Percentiles rank a stretch among this genome's conserved stretches.
Conservation (phyloP, 2,329 filamentous ascomycete species). For the Cladophialophora yegresii region DNA sequence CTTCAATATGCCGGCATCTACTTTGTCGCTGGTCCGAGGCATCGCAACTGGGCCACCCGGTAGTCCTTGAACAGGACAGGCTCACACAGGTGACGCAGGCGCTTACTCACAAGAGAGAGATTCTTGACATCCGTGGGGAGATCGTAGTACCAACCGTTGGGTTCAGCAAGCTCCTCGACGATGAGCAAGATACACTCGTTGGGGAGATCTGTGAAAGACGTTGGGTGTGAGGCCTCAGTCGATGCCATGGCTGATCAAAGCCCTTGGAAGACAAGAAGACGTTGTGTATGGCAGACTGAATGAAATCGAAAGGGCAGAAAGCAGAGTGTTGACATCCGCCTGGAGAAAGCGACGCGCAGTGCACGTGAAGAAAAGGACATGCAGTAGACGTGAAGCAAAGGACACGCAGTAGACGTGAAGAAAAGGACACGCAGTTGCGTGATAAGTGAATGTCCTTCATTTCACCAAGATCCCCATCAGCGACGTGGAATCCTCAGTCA, state of each 20-base stretch:
- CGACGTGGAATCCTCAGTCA: not conserved
- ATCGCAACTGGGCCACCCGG: not conserved
- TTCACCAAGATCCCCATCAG: not conserved
- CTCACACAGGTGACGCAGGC: not conserved
- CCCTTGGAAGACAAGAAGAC: too few relatives aligned
- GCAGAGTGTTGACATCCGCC: not conserved
- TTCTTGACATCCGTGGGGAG: not conserved
- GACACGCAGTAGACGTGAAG: not conserved
- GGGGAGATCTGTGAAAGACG: too few relatives aligned
- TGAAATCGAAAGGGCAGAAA: too few relatives aligned
- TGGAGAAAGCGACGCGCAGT: not conserved
- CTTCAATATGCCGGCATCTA: not conserved
- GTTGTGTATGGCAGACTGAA: too few relatives aligned
- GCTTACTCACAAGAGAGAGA: not conserved
- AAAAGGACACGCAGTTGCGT: not conserved
- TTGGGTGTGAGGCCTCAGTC: too few relatives aligned
- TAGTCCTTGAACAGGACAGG: not conserved
- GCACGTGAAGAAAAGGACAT: too few relatives aligned
- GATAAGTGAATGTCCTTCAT: not conserved
- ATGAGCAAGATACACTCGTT: not conserved
- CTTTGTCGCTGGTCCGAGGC: not conserved
- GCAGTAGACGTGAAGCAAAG: not conserved
- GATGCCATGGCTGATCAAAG: too few relatives aligned
- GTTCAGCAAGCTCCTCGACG: too few relatives aligned
- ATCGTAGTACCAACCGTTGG: too few relatives aligned